Evolutionary conservation across 2,329 filamentous ascomycete genomes (phyloP).

Genomic region (Sporothrix curviconia): DNA sequence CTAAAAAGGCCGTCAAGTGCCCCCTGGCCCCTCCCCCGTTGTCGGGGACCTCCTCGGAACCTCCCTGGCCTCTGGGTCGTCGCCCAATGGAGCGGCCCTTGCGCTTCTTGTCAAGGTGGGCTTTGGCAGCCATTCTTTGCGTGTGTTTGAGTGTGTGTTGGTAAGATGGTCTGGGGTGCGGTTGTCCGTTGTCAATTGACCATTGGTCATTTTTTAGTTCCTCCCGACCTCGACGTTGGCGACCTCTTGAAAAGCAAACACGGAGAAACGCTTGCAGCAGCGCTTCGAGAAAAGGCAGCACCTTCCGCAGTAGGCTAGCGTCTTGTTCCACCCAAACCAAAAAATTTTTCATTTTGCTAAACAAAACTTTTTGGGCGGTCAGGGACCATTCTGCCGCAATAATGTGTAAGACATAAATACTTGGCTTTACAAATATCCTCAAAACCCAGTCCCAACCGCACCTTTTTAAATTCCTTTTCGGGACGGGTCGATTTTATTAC

Average conservation of each 20-base stretch:
- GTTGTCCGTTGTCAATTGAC: neutral
- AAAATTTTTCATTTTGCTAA: too few species aligned
- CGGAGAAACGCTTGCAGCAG: neutral
- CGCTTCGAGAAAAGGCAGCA: neutral
- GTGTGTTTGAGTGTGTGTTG: neutral
- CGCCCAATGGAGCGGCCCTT: conserved; percentile 55
- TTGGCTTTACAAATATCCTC: too few species aligned
- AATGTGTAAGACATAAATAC: too few species aligned
- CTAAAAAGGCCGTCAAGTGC: conserved; percentile 43
- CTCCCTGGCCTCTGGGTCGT: too few species aligned
- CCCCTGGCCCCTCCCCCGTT: conserved; percentile 53
- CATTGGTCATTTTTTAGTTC: neutral
- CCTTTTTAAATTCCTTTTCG: too few species aligned
- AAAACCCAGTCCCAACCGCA: too few species aligned
- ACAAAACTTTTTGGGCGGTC: too few species aligned
- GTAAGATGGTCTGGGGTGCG: too few species aligned
- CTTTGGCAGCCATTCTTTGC: conserved; percentile 34
- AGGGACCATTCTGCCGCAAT: too few species aligned
- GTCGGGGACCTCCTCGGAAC: conserved; percentile 46
- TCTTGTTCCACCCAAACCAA: too few species aligned
- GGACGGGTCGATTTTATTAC: too few species aligned
- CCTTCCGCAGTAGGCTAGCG: too few species aligned
- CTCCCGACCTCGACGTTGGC: neutral
- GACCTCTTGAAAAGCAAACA: neutral
- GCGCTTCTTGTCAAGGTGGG: conserved; percentile 51